A percentile compares a stretch with the other conserved stretches of the same genome.
Conservation (phyloP, 2,329 filamentous ascomycete genomes). For the Metarhizium guizhouense region DNA sequence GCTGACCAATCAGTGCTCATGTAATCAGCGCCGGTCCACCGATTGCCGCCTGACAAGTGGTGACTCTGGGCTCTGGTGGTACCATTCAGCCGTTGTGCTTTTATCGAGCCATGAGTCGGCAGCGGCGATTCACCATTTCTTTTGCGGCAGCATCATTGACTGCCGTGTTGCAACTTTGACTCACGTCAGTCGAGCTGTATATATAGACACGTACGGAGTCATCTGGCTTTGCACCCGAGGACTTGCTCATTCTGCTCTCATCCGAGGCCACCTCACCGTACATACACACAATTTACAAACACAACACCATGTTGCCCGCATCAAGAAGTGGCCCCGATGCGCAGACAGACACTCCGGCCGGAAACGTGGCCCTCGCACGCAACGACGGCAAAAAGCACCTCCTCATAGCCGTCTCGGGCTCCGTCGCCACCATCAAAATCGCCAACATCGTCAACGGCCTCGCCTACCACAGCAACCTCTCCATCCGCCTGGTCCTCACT, state of each 20-base stretch:
- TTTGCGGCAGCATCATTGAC: too few relatives aligned
- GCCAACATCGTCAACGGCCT: conserved; percentile 56
- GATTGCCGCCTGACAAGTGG: too few relatives aligned
- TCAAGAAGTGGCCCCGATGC: conserved; percentile 1
- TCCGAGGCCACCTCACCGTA: too few relatives aligned
- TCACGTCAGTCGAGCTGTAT: too few relatives aligned
- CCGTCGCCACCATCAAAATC: conserved; percentile 85
- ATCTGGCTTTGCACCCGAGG: too few relatives aligned
- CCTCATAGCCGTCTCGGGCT: conserved; percentile 33
- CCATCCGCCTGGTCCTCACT: conserved; percentile 80
- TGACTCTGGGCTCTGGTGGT: too few relatives aligned
- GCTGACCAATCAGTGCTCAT: conserved; percentile 4
- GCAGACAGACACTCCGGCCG: conserved; percentile 14
- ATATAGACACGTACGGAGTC: too few relatives aligned
- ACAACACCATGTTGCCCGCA: conserved; percentile 3
- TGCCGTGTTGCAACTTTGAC: too few relatives aligned
- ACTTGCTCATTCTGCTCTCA: too few relatives aligned
- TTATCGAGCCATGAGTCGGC: too few relatives aligned
- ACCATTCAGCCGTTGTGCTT: too few relatives aligned
- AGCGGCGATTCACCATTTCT: too few relatives aligned
- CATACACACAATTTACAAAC: background rate
- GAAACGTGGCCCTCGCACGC: conserved; percentile 22
- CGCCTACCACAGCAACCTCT: conserved; percentile 44
- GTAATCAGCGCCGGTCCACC: background rate
- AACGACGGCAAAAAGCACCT: conserved; percentile 33